These are phyloP conservation scores for Acorus calamus DNA, from an alignment of 106 monocot genomes.

Conservation along the genomic window DNA sequence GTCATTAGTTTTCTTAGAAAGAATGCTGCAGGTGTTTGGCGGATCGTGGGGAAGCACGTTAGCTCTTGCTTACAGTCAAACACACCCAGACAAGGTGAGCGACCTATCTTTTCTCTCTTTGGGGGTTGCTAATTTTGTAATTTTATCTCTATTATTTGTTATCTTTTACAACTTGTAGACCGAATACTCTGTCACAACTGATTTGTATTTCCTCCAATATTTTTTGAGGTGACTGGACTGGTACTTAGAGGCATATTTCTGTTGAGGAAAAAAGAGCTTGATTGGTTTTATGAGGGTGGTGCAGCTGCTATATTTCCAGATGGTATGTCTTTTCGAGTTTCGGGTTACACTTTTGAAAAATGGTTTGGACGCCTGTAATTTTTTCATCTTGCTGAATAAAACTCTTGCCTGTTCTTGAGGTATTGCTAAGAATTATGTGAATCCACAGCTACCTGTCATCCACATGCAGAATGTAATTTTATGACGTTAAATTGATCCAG, in stretches of 20 bases:
- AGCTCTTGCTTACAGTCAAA: conserved; percentile 82
- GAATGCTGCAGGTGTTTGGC: conserved; percentile 71
- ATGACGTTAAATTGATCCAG: too few species aligned
- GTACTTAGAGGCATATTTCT: conserved; percentile 95
- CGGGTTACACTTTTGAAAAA: neutral
- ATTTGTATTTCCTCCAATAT: neutral
- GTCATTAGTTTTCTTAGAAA: neutral
- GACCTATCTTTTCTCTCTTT: neutral
- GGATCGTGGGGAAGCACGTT: conserved; percentile 99
- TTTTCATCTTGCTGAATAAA: too few species aligned
- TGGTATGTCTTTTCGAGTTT: conserved; percentile 42
- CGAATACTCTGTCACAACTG: too few species aligned
- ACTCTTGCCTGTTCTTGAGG: too few species aligned
- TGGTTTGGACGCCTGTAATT: neutral
- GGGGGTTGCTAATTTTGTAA: neutral
- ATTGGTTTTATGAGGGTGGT: conserved; percentile 99
- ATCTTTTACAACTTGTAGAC: too few species aligned
- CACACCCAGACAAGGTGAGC: conserved; percentile 82
- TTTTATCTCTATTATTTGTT: too few species aligned
- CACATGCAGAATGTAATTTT: too few species aligned
- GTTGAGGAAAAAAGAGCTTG: conserved; percentile 92
- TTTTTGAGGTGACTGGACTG: conserved; percentile 75
- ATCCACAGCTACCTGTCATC: too few species aligned
- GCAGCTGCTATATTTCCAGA: conserved; percentile 95
- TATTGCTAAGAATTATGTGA: too few species aligned